phyloP scores from a whole-genome alignment of 2,329 filamentous ascomycete species.

The Paraphaeosphaeria minitans region DNA sequence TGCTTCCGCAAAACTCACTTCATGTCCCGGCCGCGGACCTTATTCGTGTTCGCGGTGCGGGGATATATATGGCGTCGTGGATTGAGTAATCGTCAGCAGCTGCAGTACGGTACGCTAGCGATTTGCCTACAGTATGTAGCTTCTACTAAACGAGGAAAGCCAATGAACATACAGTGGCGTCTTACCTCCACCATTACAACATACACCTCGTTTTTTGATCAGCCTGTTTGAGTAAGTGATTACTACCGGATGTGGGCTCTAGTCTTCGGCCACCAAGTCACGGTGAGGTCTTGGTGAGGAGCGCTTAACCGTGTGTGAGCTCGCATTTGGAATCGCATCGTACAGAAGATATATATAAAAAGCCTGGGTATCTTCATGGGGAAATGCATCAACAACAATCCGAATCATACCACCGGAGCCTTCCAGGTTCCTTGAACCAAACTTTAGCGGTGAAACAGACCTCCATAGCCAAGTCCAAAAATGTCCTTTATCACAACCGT shows the following conservation, averaged over 20 bases:
- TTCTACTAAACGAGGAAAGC: background rate
- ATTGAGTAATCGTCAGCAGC: slow-evolving; percentile 9
- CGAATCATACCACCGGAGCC: background rate
- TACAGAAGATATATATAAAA: background rate
- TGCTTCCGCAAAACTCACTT: background rate
- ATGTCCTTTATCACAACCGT: slow-evolving; percentile 25
- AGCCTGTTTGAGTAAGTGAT: background rate
- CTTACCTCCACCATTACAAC: background rate
- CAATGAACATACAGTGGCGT: background rate
- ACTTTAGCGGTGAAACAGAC: background rate
- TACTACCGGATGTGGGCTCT: slow-evolving; percentile 1
- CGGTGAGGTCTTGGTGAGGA: background rate
- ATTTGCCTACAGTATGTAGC: background rate
- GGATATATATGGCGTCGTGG: background rate
- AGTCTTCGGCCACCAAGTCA: background rate
- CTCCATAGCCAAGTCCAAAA: background rate
- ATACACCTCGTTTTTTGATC: background rate
- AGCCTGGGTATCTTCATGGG: background rate
- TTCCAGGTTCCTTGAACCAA: background rate
- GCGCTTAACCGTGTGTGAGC: background rate
- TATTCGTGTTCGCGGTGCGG: background rate
- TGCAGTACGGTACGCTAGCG: background rate
- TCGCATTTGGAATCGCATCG: slow-evolving; percentile 1
- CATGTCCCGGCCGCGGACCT: slow-evolving; percentile 8
- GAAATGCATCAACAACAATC: background rate